A percentile compares a stretch with the other conserved stretches of the same genome.
These are phyloP conservation scores for Cytospora paraplurivora DNA, from an alignment of 2,329 filamentous ascomycete genomes.

Conservation along the genomic window DNA sequence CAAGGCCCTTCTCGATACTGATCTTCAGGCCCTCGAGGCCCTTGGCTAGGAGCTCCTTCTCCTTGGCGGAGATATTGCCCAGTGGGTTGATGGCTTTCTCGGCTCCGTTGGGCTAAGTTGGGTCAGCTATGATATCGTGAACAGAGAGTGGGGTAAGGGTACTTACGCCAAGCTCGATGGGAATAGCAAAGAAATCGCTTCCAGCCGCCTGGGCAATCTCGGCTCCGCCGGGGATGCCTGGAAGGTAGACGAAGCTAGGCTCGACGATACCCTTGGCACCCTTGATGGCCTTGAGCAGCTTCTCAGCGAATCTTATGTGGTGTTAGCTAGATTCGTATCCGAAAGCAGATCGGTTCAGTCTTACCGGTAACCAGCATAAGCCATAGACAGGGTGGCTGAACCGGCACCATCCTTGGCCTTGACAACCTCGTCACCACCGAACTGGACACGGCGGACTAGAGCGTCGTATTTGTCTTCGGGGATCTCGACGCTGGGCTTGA, in stretches of 20 bases:
- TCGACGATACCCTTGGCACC: constrained; percentile 93
- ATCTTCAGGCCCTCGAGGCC: constrained; percentile 78
- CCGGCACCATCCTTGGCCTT: constrained; percentile 83
- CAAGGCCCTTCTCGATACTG: constrained; percentile 93
- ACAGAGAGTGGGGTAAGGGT: constrained; percentile 13
- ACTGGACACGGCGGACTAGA: constrained; percentile 93
- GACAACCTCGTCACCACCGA: constrained; percentile 93
- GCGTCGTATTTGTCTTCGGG: constrained; percentile 88
- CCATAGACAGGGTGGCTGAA: constrained; percentile 84
- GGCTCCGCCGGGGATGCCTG: constrained; percentile 84
- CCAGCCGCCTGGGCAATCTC: constrained; percentile 83
- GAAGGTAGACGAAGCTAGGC: constrained; percentile 94
- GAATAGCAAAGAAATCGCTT: constrained; percentile 92
- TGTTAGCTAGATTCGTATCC: constrained; percentile 22
- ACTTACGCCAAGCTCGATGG: constrained; percentile 91
- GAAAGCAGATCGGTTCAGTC: constrained; percentile 31
- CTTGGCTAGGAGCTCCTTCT: constrained; percentile 82
- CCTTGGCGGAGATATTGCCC: constrained; percentile 74
- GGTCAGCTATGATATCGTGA: constrained; percentile 8
- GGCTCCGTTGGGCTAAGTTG: constrained; percentile 72
- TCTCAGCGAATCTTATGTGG: constrained; percentile 80
- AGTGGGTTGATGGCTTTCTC: constrained; percentile 86
- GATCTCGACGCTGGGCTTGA: constrained; percentile 76
- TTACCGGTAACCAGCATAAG: constrained; percentile 88
- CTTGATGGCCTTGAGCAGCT: constrained; percentile 83